Evolutionary conservation across 148 eudicot species (phyloP).

Genomic region (Diospyros lotus): DNA sequence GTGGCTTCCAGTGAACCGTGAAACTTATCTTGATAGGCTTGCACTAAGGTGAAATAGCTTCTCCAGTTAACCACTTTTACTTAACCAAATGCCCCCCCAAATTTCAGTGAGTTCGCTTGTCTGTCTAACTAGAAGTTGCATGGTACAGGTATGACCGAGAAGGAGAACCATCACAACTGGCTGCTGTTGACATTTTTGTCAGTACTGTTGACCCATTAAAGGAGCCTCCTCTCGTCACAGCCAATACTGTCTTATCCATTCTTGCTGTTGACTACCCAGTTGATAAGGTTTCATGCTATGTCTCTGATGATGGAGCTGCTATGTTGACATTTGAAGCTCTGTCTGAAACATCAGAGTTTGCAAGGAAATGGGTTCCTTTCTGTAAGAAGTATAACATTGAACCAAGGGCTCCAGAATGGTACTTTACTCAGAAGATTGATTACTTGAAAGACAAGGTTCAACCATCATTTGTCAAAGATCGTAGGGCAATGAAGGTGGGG

Average conservation of each 20-base stretch:
- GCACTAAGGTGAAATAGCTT: conserved; percentile 44
- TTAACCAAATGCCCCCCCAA: background rate
- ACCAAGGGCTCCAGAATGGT: conserved; percentile 94
- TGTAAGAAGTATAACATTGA: conserved; percentile 76
- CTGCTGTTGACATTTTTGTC: conserved; percentile 88
- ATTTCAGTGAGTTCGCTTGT: background rate
- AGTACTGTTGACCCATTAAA: conserved; percentile 90
- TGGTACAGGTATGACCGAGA: conserved; percentile 66
- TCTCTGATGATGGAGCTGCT: conserved; percentile 91
- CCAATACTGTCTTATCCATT: conserved; percentile 82
- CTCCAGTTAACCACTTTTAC: conserved; percentile 4
- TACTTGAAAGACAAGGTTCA: conserved; percentile 72
- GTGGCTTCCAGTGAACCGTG: conserved; percentile 81
- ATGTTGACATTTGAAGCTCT: conserved; percentile 81
- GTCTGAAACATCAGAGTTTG: conserved; percentile 79
- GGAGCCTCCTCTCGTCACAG: conserved; percentile 93
- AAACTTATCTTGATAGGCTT: conserved; percentile 83
- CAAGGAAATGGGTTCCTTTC: conserved; percentile 87
- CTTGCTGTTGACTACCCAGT: conserved; percentile 88
- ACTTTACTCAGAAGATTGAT: conserved; percentile 70
- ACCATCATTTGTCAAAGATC: conserved; percentile 76
- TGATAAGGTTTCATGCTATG: conserved; percentile 86
- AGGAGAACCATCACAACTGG: conserved; percentile 82
- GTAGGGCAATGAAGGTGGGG: conserved; percentile 83
- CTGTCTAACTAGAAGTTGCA: conserved; percentile 9